These are phyloP conservation scores for Globisporangium lucens DNA, from an alignment of 352 stramenopile genomes.

Conservation along the genomic window DNA sequence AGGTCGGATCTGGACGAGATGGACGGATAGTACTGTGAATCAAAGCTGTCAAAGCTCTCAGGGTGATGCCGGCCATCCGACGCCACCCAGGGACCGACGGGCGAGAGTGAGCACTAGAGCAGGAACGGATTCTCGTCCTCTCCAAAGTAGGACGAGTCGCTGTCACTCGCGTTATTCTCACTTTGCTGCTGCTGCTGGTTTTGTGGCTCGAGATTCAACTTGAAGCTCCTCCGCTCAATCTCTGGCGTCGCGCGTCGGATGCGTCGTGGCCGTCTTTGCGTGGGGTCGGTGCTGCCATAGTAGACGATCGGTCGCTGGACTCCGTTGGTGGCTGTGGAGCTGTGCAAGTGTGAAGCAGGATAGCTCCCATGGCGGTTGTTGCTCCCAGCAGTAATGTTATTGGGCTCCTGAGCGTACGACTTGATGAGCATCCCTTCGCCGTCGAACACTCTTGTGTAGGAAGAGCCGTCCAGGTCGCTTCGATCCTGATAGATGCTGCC, in stretches of 20 bases:
- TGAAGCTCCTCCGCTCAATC: background rate
- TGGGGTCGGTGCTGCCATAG: background rate
- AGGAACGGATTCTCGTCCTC: constrained; percentile 16
- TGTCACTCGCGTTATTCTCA: constrained; percentile 13
- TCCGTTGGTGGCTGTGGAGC: background rate
- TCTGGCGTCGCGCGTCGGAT: background rate
- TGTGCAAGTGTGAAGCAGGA: background rate
- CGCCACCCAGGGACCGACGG: constrained; percentile 46
- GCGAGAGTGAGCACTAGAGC: constrained; percentile 25
- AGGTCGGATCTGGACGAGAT: background rate
- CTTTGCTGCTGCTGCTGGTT: background rate
- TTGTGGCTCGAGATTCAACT: background rate
- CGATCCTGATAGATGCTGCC: background rate
- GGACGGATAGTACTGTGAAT: constrained; percentile 1
- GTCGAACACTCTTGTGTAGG: constrained; percentile 7
- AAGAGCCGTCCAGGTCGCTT: background rate
- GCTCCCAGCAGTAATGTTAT: background rate
- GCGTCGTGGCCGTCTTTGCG: background rate
- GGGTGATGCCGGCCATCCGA: constrained; percentile 6
- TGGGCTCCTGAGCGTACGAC: constrained; percentile 10
- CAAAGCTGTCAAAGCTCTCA: constrained; percentile 1
- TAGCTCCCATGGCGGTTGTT: background rate
- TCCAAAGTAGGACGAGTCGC: background rate
- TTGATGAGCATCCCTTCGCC: constrained; percentile 16
- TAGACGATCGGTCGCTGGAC: background rate